Conservation (phyloP, 2,329 filamentous ascomycete species). For the Plectosphaerella plurivora region DNA sequence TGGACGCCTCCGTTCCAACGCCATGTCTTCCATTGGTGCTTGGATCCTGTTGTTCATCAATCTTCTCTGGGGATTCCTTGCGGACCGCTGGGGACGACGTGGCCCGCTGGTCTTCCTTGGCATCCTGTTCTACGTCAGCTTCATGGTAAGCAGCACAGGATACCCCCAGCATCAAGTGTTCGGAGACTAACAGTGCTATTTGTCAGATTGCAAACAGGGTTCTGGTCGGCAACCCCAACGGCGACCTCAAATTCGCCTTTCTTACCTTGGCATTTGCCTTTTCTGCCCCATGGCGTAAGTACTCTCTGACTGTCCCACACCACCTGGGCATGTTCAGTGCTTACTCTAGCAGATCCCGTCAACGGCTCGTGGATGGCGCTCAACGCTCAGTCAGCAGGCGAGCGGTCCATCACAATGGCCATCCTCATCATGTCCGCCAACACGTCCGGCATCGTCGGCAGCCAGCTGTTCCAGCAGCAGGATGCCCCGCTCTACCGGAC, state of each 20-base stretch:
- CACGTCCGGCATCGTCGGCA: slow-evolving; percentile 19
- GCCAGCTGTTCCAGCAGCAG: slow-evolving; percentile 20
- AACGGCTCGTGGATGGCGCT: slow-evolving; percentile 24
- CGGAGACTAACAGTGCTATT: background rate
- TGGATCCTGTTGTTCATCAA: slow-evolving; percentile 28
- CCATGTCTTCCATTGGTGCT: slow-evolving; percentile 27
- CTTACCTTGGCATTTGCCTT: slow-evolving; percentile 17
- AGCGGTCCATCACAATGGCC: slow-evolving; percentile 24
- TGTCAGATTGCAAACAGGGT: slow-evolving; percentile 20
- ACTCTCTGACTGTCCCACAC: slow-evolving; percentile 2
- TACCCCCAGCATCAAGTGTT: background rate
- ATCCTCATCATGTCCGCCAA: slow-evolving; percentile 25
- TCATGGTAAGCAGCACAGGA: slow-evolving; percentile 15
- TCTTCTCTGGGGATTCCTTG: slow-evolving; percentile 22
- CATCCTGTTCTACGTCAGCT: slow-evolving; percentile 18
- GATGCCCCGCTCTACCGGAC: slow-evolving; percentile 19
- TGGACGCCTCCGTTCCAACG: slow-evolving; percentile 25
- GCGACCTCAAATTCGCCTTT: slow-evolving; percentile 19
- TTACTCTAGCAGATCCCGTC: slow-evolving; percentile 9
- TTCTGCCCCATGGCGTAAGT: slow-evolving; percentile 21
- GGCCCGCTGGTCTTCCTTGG: slow-evolving; percentile 22
- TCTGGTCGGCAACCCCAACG: slow-evolving; percentile 17
- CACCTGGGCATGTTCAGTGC: no score
- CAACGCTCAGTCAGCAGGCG: slow-evolving; percentile 17
- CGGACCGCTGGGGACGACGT: slow-evolving; percentile 16